Conservation (phyloP, 306 rosid genomes). For the Cercis canadensis region DNA sequence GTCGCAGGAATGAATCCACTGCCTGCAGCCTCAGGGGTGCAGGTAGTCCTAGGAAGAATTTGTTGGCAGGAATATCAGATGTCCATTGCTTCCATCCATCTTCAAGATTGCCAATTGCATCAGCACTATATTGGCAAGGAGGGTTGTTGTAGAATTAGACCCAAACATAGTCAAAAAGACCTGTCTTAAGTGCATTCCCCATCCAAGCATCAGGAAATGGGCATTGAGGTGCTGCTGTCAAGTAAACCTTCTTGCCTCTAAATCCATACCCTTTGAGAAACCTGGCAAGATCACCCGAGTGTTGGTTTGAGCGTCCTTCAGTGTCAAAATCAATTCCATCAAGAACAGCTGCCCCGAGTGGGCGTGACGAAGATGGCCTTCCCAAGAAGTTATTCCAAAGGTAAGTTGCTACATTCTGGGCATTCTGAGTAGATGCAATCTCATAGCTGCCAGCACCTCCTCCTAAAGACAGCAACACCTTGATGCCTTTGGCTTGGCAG, state of each 20-base stretch:
- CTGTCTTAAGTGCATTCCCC: slow-evolving; percentile 46
- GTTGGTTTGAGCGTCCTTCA: slow-evolving; percentile 40
- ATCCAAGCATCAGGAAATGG: slow-evolving; percentile 52
- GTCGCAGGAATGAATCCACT: slow-evolving; percentile 45
- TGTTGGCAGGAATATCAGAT: slow-evolving; percentile 39
- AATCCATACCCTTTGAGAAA: slow-evolving; percentile 37
- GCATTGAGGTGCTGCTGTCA: slow-evolving; percentile 52
- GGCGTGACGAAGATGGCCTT: slow-evolving; percentile 47
- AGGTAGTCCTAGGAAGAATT: slow-evolving; percentile 49
- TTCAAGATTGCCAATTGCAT: slow-evolving; percentile 32
- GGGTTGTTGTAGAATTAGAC: slow-evolving; percentile 54
- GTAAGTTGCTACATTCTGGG: slow-evolving; percentile 41
- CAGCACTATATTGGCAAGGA: slow-evolving; percentile 43
- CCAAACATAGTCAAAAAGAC: slow-evolving; percentile 48
- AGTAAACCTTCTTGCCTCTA: slow-evolving; percentile 30
- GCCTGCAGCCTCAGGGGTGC: slow-evolving; percentile 47
- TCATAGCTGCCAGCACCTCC: slow-evolving; percentile 47
- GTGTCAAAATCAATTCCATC: slow-evolving; percentile 54
- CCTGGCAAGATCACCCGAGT: slow-evolving; percentile 48
- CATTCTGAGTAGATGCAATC: slow-evolving; percentile 41
- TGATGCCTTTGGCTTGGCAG: slow-evolving; percentile 53
- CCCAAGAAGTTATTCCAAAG: slow-evolving; percentile 57
- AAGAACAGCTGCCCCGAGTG: slow-evolving; percentile 51
- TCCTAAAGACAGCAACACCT: slow-evolving; percentile 54
- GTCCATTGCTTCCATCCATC: slow-evolving; percentile 53